A percentile compares a stretch with the other conserved stretches of the same genome.
These are phyloP conservation scores for Candida maesae DNA, from an alignment of 805 yeast species.

Conservation along the genomic window DNA sequence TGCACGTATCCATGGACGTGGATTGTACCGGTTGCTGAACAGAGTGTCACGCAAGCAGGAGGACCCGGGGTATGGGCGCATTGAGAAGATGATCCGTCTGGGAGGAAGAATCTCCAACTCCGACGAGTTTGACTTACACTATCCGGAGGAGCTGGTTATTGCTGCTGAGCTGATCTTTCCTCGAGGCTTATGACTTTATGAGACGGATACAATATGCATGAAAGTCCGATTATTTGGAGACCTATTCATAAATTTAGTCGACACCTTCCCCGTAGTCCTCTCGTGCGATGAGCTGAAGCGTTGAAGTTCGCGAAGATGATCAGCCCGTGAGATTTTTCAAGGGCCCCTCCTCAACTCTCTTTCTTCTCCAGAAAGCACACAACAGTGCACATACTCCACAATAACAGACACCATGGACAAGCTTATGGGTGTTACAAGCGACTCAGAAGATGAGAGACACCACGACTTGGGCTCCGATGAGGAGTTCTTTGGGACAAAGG, in stretches of 20 bases:
- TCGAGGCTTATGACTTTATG: too few species aligned
- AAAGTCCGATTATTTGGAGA: too few species aligned
- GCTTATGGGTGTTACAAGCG: slow-evolving; percentile 14
- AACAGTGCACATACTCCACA: too few species aligned
- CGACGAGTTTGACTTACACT: neutral
- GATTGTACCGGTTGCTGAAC: slow-evolving; percentile 15
- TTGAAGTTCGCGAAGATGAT: too few species aligned
- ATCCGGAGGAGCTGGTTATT: slow-evolving; percentile 10
- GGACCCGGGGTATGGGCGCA: neutral
- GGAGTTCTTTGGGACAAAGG: slow-evolving; percentile 19
- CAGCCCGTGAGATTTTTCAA: too few species aligned
- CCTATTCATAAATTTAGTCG: too few species aligned
- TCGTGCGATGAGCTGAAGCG: too few species aligned
- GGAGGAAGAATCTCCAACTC: neutral
- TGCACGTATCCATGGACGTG: slow-evolving; percentile 6
- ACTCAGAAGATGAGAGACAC: slow-evolving; percentile 12
- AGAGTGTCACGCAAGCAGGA: slow-evolving; percentile 2
- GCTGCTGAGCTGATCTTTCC: slow-evolving; percentile 2
- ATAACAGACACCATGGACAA: slow-evolving; percentile 23
- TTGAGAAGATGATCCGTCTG: neutral
- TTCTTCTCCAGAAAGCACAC: neutral
- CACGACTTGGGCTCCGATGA: slow-evolving; percentile 24
- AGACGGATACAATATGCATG: neutral
- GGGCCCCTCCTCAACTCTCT: too few species aligned
- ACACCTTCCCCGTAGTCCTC: too few species aligned